A percentile compares a stretch with the other conserved stretches of the same genome.
Conservation (phyloP, 495 filamentous ascomycete species). For the Cudoniella acicularis region DNA sequence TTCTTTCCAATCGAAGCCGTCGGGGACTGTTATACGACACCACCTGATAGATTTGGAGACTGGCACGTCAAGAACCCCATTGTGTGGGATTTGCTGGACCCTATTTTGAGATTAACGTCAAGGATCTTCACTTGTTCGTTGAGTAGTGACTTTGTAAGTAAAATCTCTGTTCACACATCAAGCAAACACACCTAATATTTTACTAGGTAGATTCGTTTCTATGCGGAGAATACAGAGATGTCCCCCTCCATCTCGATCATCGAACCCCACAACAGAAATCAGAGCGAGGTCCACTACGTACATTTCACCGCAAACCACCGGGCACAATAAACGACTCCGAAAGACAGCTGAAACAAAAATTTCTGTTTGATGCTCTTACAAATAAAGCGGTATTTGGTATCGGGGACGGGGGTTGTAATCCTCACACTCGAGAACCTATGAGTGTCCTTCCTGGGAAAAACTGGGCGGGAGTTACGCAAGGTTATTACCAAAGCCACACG, state of each 20-base stretch:
- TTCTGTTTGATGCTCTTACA: no score
- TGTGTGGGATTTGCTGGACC: background rate
- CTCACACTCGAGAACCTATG: background rate
- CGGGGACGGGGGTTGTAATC: background rate
- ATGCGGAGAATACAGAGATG: background rate
- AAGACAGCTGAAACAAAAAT: background rate
- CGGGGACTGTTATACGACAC: background rate
- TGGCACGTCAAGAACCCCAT: background rate
- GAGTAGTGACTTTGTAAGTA: background rate
- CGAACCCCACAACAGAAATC: background rate
- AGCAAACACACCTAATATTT: background rate
- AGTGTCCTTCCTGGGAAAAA: background rate
- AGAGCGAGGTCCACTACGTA: background rate
- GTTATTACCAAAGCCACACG: background rate
- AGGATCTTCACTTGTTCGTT: background rate
- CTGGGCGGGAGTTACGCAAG: background rate
- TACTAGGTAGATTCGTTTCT: background rate
- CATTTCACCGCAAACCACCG: background rate
- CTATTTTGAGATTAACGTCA: background rate
- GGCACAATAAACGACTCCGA: background rate
- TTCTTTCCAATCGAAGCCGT: background rate
- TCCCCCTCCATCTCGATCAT: background rate
- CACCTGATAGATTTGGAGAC: background rate
- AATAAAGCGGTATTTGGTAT: no score
- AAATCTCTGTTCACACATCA: background rate